Conservation (phyloP, 768 basidiomycete species). For the Xanthoconium stramineum region DNA sequence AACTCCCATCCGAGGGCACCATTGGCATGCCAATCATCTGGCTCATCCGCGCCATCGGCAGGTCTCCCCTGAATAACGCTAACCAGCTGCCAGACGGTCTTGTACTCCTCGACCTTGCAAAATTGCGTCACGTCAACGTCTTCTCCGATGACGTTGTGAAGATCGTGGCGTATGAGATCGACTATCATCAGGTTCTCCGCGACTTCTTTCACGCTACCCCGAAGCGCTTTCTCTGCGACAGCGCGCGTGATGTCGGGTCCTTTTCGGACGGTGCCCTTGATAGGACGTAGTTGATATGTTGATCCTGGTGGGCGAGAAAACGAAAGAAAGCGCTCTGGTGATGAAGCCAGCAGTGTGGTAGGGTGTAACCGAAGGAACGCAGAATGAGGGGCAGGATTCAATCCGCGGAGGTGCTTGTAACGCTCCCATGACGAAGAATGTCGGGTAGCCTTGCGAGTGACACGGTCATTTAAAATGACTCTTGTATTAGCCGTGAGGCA, state of each 20-base stretch:
- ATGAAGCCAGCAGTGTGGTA: slow-evolving; percentile 77
- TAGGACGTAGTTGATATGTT: slow-evolving; percentile 82
- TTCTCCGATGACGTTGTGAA: slow-evolving; percentile 80
- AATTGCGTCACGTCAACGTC: slow-evolving; percentile 82
- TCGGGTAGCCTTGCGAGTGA: slow-evolving; percentile 10
- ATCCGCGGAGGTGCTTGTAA: slow-evolving; percentile 64
- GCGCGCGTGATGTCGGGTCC: slow-evolving; percentile 59
- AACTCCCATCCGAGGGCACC: slow-evolving; percentile 73
- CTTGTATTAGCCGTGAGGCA: slow-evolving; percentile 79
- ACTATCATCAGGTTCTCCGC: slow-evolving; percentile 99
- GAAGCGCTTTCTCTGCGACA: slow-evolving; percentile 60
- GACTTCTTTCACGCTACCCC: slow-evolving; percentile 79
- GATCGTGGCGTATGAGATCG: slow-evolving; percentile 90
- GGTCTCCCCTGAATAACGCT: slow-evolving; percentile 84
- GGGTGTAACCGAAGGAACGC: slow-evolving; percentile 77
- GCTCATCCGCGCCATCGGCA: slow-evolving; percentile 31
- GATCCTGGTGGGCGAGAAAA: slow-evolving; percentile 64
- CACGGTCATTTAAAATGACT: slow-evolving; percentile 44
- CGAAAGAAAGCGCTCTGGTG: slow-evolving; percentile 89
- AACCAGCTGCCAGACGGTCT: slow-evolving; percentile 94
- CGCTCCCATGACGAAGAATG: slow-evolving; percentile 59
- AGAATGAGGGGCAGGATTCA: slow-evolving; percentile 89
- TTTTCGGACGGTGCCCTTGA: slow-evolving; percentile 89
- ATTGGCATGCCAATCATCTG: slow-evolving; percentile 35
- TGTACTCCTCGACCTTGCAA: slow-evolving; percentile 86